Evolutionary conservation across 164 flowering plant genomes (phyloP), one percentile per base, ranked within the genome.

Genomic region (Chimonanthus salicifolius): DNA sequence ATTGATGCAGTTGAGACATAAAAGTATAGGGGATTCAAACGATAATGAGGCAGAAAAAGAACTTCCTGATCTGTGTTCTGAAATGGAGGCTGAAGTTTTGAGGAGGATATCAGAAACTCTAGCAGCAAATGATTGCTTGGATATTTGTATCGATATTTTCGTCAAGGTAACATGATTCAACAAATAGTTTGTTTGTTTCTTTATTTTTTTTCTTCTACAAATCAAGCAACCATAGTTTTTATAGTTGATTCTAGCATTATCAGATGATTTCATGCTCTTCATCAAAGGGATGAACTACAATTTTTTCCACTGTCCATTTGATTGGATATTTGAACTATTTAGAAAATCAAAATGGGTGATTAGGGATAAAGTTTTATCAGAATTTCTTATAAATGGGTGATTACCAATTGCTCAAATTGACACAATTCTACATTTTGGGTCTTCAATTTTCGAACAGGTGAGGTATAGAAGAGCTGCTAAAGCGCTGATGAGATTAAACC

Each of bases 391-490:
- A 0, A 18, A 7, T 60, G 43, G 51, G 11, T 50, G 10, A 51
- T 7, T 7, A 51, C 58, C 7, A 7, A 51, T 7, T 16, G 3
- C 66, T 63, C 6, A 63, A 9, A 63, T 63, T 18, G 66, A 20
- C 21, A 16, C 8, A 4, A 63, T 21, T 63, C 10, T 63, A 63
- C 44, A 7, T 18, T 16, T 7, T 3, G 5, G 44, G 7, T 20
- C 18, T 21, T 9, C 20, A n/a, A 50, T 10, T 74, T 13, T 71
- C 11, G 4, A 49, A 64, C 78, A 89, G 94, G 87, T 80, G 74
- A 84, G 92, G 75, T 89, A 90, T 73, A 84, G 77, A 80, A 90
- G 92, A 75, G 92, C 89, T 45, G 95, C 95, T 15, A 89, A 85
- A 76, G 91, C 92, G 15, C 51, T 89, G 7, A 89, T 89, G 95